Base-by-base conservation (phyloP, 495 filamentous ascomycete genomes). In the Penicillium bialowiezense region DNA sequence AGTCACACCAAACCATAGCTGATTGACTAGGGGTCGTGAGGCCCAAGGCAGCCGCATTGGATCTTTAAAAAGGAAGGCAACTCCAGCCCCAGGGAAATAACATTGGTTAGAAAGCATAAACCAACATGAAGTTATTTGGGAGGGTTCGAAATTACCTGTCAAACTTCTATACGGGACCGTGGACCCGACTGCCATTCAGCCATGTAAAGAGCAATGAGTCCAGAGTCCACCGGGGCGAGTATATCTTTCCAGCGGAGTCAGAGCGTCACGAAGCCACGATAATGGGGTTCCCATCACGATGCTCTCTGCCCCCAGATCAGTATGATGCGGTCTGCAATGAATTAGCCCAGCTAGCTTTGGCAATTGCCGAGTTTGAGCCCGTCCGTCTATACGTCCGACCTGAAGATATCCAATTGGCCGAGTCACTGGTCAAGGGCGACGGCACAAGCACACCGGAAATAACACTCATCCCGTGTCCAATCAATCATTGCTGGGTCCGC, bases 401-500 rank as follows among this genome's bases (percentile, higher is more conserved):
- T 13, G 61, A 59, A 34, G 61, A 62, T 9, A 50, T 52, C 14
- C 14, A 21, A 12, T 41, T 41, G 14, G 55, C 59, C 5, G 44
- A 56, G 45, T 34, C 50, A 3, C 20, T 56, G 13, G 35, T 64
- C 28, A 43, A 52, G 13, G 21, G 15, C 3, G 47, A 41, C 13
- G 28, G 37, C 14, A 45, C 41, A 26, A 44, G 47, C 8, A 23
- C 41, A 12, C 45, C 51, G 8, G 41, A 33, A 15, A 46, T 64
- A 24, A 48, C 36, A 7, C 18, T 64, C 24, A 56, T 59, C 28
- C 55, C 58, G 1, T 49, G 49, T 23, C 55, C 55, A 17, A 57
- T 56, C 44, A 64, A 64, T 31, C 61, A 64, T 48, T 54, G 50
- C 48, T 64, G 61, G 61, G 61, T 64, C 0, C 58, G 61, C 32